phyloP scores from a whole-genome alignment of 139 green algal genomes.

The Pleodorina starrii region DNA sequence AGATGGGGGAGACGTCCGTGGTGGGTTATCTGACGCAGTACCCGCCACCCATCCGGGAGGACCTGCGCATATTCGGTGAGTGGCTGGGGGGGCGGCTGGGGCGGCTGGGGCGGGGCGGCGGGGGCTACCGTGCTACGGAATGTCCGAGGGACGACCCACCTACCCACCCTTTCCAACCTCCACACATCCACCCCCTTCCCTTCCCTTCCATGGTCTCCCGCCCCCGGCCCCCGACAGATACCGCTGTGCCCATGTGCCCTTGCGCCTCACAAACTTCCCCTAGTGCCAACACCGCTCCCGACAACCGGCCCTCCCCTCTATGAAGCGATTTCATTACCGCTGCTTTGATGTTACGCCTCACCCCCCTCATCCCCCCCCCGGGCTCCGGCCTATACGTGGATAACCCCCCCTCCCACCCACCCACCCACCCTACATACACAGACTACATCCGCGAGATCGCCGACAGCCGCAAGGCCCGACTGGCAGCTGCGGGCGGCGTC shows the following conservation, averaged over 20 bases:
- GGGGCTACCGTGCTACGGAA: neutral
- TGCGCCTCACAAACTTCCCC: neutral
- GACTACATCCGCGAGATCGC: conserved; percentile 58
- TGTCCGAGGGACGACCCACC: no score
- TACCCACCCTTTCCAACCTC: no score
- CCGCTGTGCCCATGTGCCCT: neutral
- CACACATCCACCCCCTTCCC: neutral
- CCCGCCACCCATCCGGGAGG: conserved; percentile 68
- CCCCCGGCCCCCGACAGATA: neutral
- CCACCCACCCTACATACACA: neutral
- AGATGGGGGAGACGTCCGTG: conserved; percentile 75
- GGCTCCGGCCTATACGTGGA: no score
- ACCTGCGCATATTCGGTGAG: conserved; percentile 72
- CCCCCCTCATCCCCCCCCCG: no score
- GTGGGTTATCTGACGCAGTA: conserved; percentile 87
- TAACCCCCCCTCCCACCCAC: no score
- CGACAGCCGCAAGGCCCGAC: conserved; percentile 60
- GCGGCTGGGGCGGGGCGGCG: neutral
- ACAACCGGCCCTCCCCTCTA: no score
- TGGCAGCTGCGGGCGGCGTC: neutral
- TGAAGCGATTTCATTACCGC: no score
- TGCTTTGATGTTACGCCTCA: no score
- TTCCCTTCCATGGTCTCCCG: no score
- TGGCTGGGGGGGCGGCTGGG: conserved; percentile 17
- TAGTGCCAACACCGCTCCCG: neutral